These are phyloP conservation scores for Capsicum pubescens DNA, from an alignment of 257 asterid species.

Conservation along the genomic window DNA sequence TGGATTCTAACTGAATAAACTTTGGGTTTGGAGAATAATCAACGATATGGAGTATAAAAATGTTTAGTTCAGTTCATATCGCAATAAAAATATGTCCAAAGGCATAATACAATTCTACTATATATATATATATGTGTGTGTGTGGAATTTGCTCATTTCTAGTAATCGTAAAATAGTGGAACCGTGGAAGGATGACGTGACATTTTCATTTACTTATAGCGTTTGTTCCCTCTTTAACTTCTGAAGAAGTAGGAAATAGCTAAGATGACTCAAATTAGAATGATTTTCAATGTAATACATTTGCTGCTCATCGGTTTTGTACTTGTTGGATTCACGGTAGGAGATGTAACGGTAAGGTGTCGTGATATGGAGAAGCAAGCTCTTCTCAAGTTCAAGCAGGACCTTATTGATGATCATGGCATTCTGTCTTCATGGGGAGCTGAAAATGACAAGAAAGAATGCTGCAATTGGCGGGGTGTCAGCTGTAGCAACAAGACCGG, in stretches of 20 bases:
- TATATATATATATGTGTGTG: no score
- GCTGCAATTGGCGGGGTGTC: constrained; percentile 36
- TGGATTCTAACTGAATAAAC: no score
- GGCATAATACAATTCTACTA: no score
- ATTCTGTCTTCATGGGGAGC: constrained; percentile 33
- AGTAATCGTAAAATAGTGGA: no score
- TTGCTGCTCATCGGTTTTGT: background rate
- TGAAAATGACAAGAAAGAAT: constrained; percentile 25
- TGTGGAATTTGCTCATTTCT: no score
- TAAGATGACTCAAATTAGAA: background rate
- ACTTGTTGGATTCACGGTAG: background rate
- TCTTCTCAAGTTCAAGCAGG: constrained; percentile 32
- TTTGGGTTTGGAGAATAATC: no score
- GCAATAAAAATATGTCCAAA: no score
- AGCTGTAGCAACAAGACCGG: constrained; percentile 22
- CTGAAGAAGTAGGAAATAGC: background rate
- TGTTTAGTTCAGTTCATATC: no score
- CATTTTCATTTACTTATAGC: no score
- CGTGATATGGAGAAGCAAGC: constrained; percentile 33
- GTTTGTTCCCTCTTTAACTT: background rate
- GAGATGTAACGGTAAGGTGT: constrained; percentile 15
- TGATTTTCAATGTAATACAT: background rate
- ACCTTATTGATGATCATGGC: constrained; percentile 2
- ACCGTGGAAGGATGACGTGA: no score
- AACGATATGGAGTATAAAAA: no score